phyloP scores from a whole-genome alignment of 2,329 filamentous ascomycete species.

The Talaromyces rugulosus region DNA sequence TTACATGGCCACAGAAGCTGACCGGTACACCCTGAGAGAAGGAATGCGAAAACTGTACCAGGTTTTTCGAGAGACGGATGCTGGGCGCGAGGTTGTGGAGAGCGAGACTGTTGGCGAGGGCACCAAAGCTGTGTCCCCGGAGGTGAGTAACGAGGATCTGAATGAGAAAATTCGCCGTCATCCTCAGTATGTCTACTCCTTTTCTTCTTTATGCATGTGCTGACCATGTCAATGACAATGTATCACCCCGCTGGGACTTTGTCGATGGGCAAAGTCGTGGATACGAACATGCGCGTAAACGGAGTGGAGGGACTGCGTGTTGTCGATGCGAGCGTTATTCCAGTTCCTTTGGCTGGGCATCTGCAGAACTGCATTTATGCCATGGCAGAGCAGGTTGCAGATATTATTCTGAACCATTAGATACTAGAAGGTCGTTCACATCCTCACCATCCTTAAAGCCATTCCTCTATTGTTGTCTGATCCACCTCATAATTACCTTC shows the following conservation, averaged over 20 bases:
- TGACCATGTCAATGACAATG: constrained; percentile 3
- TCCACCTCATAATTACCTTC: no score
- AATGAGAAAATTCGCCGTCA: constrained; percentile 2
- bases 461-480: no score
- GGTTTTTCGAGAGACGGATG: not conserved
- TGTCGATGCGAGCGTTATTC: constrained; percentile 2
- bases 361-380: constrained; percentile 1
- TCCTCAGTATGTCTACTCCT: not conserved
- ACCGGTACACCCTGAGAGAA: not conserved
- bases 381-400: constrained; percentile 1
- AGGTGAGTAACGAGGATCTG: no score
- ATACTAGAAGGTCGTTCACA: no score
- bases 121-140: no score
- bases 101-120: no score
- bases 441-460: no score
- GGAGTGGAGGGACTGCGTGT: constrained; percentile 7
- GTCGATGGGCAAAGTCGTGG: constrained; percentile 14
- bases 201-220: no score
- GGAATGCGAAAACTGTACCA: constrained; percentile 1
- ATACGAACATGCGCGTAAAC: constrained; percentile 12
- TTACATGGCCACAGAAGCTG: constrained; percentile 1
- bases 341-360: not conserved
- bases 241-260: constrained; percentile 11
- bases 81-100: not conserved
- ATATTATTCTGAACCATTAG: not conserved